A percentile compares a stretch with the other conserved stretches of the same genome.
Conservation (phyloP, 1,284 basidiomycete species). For the Vanrija pseudolonga region DNA sequence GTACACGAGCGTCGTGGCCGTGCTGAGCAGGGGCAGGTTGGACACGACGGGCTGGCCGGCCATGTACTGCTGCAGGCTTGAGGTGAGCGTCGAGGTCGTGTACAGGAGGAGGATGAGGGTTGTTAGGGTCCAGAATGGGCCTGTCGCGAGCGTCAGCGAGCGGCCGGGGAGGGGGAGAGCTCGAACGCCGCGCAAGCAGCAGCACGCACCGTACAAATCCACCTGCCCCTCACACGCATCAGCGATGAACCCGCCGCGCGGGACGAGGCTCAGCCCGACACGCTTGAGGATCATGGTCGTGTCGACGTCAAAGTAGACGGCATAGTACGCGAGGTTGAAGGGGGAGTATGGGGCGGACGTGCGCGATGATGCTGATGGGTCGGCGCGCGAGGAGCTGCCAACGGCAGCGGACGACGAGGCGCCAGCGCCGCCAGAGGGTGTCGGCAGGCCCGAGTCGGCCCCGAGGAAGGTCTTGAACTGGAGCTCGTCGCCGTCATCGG, state of each 20-base stretch:
- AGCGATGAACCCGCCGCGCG: constrained; percentile 49
- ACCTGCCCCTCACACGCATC: constrained; percentile 51
- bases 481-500: constrained; percentile 45
- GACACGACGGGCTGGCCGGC: constrained; percentile 47
- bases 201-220: constrained; percentile 51
- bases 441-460: constrained; percentile 12
- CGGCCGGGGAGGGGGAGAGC: constrained; percentile 4
- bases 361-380: not conserved
- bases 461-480: constrained; percentile 46
- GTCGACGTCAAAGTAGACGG: constrained; percentile 53
- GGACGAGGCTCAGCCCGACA: constrained; percentile 49
- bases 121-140: constrained; percentile 92
- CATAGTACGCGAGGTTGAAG: constrained; percentile 52
- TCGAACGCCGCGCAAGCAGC: too few relatives aligned
- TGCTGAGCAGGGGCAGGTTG: constrained; percentile 75
- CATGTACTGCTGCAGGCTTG: constrained; percentile 75
- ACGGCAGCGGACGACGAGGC: not conserved
- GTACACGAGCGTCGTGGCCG: constrained; percentile 78
- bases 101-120: constrained; percentile 87
- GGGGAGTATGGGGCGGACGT: constrained; percentile 38
- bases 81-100: constrained; percentile 81
- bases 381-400: not conserved
- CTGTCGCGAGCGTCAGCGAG: too few relatives aligned
- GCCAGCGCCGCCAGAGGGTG: not conserved
- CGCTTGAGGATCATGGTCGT: constrained; percentile 49